Conservation (phyloP, 169 alveolate genomes). For the Cryptosporidium meleagridis region DNA sequence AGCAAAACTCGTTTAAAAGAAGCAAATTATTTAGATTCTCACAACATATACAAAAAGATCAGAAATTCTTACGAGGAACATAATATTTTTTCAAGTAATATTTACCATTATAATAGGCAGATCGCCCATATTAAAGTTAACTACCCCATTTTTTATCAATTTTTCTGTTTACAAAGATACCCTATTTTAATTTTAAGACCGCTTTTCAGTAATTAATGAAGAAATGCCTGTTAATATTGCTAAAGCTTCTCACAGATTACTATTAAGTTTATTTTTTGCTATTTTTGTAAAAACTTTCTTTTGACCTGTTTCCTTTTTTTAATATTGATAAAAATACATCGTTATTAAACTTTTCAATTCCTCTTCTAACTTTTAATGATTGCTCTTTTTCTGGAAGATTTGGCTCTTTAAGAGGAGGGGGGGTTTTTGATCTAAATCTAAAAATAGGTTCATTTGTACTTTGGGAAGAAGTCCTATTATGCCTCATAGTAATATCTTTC, state of each 20-base stretch:
- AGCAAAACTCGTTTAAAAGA: not conserved
- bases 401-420: slow-evolving; percentile 65
- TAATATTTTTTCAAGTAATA: not conserved
- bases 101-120: not conserved
- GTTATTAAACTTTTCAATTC: not conserved
- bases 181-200: not conserved
- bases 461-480: no score
- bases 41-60: not conserved
- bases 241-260: not conserved
- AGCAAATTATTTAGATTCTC: not conserved
- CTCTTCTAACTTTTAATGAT: not conserved
- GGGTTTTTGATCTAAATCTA: slow-evolving; percentile 63
- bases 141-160: not conserved
- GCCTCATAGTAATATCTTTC: not conserved
- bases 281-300: not conserved
- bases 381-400: not conserved
- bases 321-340: not conserved
- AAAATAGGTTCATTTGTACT: not conserved
- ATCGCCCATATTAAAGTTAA: not conserved
- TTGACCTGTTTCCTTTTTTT: not conserved
- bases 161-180: not conserved
- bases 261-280: not conserved
- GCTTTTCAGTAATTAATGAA: not conserved
- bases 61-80: not conserved
- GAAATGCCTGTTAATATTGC: not conserved